phyloP scores from a whole-genome alignment of 2,329 filamentous ascomycete genomes.

The Claviceps paspali region DNA sequence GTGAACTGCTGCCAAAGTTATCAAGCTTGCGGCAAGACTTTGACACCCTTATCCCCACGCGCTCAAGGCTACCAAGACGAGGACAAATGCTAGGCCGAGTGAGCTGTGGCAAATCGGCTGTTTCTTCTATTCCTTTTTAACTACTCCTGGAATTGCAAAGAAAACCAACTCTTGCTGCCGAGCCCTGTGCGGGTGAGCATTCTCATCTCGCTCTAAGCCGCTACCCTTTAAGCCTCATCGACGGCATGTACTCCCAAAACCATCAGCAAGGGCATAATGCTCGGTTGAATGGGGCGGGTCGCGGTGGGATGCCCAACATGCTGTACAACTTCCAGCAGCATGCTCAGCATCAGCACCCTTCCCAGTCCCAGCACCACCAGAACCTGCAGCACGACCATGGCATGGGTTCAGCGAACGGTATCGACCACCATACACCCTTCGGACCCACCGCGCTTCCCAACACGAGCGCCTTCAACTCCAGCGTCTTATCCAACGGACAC shows the following conservation, averaged over 20 bases:
- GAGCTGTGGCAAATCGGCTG: conserved; percentile 7
- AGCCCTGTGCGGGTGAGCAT: conserved; percentile 16
- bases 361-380: conserved; percentile 49
- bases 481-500: conserved; percentile 42
- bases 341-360: conserved; percentile 44
- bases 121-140: not conserved
- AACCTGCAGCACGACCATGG: conserved; percentile 43
- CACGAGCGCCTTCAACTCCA: conserved; percentile 42
- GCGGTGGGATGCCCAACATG: conserved; percentile 50
- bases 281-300: conserved; percentile 47
- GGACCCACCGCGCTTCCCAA: conserved; percentile 38
- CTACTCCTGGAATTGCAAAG: conserved; percentile 9
- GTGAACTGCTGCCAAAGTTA: conserved; percentile 14
- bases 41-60: conserved; percentile 1
- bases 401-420: conserved; percentile 36
- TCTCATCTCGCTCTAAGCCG: conserved; percentile 6
- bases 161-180: conserved; percentile 11
- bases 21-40: conserved; percentile 7
- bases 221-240: conserved; percentile 8
- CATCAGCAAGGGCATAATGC: conserved; percentile 59
- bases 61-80: conserved; percentile 3
- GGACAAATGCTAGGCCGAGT: conserved; percentile 13
- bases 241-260: conserved; percentile 59
- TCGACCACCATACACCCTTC: conserved; percentile 27
- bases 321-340: conserved; percentile 56